Base-by-base conservation (phyloP, 2,329 filamentous ascomycete species). In the Mariannaea sp. region DNA sequence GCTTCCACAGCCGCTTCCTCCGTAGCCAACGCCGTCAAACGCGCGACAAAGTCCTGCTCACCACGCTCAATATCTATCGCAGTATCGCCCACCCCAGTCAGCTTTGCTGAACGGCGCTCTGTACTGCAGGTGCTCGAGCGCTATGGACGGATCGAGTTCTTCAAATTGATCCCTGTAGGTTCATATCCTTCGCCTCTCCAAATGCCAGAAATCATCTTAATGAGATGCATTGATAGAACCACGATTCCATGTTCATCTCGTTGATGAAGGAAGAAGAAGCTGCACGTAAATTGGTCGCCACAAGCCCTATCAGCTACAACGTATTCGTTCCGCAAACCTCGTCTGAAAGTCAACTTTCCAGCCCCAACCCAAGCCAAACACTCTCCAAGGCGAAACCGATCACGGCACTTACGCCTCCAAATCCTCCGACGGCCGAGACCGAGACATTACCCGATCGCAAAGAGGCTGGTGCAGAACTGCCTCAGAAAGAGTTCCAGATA, bases 51-150 rank as follows among this genome's bases (percentile, higher is more conserved):
- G 29, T 36, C 60, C 7, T 49, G 65, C 39, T 20, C 57, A 71
- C 70, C 33, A 64, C 76, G 58, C 55, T 74, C 70, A 74, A 73
- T 84, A 26, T 78, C 78, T 53, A 61, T 85, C 56, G 75, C 73
- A 30, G 81, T 83, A 16, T 66, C 70, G n/a, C 82, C 82, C 12
- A 63, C 75, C 10, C 82, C 82, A 9, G 62, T 70, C n/a, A 79
- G 58, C 40, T 77, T 85, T 58, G 73, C 75, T 24, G 80, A 85
- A 68, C 78, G 82, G 6, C 79, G 81, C 19, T 80, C 80, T 7
- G 73, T 85, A 16, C 70, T 85, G 27, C 76, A 77, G 36, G 73
- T 77, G 22, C 70, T 85, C 17, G 75, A 82, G 67, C 71, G 73
- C 49, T 71, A 78, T 59, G 78, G 77, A 49, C 68, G 71, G 2